Evolutionary conservation across 1,284 basidiomycete genomes (phyloP).

Genomic region (Marasmius oreades): DNA sequence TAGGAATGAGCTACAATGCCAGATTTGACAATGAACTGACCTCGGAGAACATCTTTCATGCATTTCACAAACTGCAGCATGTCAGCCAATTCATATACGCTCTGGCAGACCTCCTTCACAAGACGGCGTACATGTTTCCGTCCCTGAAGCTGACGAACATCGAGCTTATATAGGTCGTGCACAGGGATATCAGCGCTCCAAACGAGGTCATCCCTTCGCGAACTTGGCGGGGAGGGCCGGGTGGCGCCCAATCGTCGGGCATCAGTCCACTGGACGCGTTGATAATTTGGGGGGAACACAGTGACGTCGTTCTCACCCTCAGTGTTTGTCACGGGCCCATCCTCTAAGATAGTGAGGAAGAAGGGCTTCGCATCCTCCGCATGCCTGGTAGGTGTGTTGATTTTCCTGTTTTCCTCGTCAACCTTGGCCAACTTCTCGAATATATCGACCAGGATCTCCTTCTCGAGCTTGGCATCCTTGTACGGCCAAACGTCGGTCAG

Average conservation of each 20-base stretch:
- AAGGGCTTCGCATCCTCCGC: neutral
- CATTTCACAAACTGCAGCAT: no score
- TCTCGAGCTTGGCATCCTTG: no score
- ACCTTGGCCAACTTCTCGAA: neutral
- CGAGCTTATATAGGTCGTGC: neutral
- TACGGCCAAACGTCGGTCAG: no score
- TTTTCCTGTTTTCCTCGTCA: neutral
- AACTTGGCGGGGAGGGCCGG: neutral
- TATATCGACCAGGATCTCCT: neutral
- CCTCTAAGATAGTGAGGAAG: neutral
- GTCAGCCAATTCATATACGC: no score
- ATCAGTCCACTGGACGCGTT: neutral
- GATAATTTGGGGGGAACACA: neutral
- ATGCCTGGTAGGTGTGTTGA: neutral
- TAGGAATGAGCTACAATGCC: neutral
- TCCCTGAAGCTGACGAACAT: no score
- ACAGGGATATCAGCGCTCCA: neutral
- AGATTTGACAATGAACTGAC: neutral
- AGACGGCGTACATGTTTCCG: no score
- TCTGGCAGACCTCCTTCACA: no score
- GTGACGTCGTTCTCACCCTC: neutral
- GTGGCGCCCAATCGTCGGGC: neutral
- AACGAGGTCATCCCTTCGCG: neutral
- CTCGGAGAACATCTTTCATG: no score
- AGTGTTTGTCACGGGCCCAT: no score